Evolutionary conservation across 1,139 yeast genomes (phyloP), one percentile per base, ranked within the genome.

Genomic region (Blastobotrys raffinosifermentans): DNA sequence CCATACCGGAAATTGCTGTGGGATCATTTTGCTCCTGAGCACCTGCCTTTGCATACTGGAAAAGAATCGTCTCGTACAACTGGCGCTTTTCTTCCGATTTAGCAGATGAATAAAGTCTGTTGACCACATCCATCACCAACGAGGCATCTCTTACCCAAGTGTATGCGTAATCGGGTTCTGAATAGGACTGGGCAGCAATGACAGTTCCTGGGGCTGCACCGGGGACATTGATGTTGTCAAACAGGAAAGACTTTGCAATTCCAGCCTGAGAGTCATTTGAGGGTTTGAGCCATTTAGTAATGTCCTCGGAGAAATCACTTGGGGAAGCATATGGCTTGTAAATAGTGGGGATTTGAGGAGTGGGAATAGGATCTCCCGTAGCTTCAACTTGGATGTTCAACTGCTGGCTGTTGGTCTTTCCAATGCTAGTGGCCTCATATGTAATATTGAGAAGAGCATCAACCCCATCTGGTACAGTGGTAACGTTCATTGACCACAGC

Each of bases 1-100:
- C 97, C 25, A 89, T 66, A 2, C 86, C 87, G 4, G n/a, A n/a
- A n/a, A 20, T 29, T 29, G 2, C 33, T 34, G 4, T 26, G 10
- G 8, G 8, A 20, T 20, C 23, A 8, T 8, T 8, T 20, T 20
- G 23, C 23, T 20, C 9, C 23, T 20, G 9, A 20, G 10, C 23
- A 20, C 9, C 23, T 8, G 23, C 23, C 9, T 20, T 20, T 8
- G 23, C 23, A 10, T 20, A 20, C 23, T 20, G 23, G 10, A 20
- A 20, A 8, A 20, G 23, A 26, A 26, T 9, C 27, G 16, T 35
- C 31, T 31, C 31, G 23, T 35, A 35, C n/a, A n/a, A n/a, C n/a
- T n/a, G n/a, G n/a, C n/a, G n/a, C n/a, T n/a, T n/a, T n/a, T n/a
- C n/a, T n/a, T n/a, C n/a, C n/a, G n/a, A n/a, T n/a, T n/a, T n/a